Percentiles rank a stretch among this genome's conserved stretches.
Evolutionary conservation across 108 stramenopile genomes (phyloP).

Genomic region (Conticribra guillardii): DNA sequence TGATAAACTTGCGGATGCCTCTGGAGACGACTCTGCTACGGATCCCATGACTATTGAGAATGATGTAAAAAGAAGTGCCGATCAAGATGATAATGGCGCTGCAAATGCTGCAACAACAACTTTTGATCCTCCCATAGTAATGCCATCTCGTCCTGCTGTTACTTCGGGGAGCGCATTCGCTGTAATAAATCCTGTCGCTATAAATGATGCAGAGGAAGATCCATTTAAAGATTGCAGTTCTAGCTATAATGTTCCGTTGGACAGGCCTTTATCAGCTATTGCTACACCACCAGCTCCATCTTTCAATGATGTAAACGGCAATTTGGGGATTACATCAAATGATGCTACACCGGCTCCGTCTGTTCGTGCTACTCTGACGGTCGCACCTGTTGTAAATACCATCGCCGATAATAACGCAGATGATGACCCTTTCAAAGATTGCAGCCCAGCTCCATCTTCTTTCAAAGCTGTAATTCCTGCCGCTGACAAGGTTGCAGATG

Average conservation of each 20-base stretch:
- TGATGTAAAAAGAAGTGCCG: too few species aligned
- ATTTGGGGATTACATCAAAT: too few species aligned
- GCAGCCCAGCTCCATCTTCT: not conserved
- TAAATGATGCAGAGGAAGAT: not conserved
- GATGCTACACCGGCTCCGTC: too few species aligned
- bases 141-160: not conserved
- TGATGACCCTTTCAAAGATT: not conserved
- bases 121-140: too few species aligned
- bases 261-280: too few species aligned
- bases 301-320: too few species aligned
- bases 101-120: not conserved
- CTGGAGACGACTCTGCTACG: not conserved
- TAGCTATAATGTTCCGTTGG: too few species aligned
- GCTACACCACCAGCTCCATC: too few species aligned
- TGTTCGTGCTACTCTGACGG: too few species aligned
- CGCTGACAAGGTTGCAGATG: not conserved
- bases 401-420: not conserved
- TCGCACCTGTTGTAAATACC: too few species aligned
- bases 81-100: not conserved
- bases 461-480: not conserved
- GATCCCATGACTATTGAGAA: too few species aligned
- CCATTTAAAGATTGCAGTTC: not conserved
- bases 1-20: not conserved
- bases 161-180: not conserved
- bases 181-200: not conserved